These are phyloP conservation scores for Chlamydomonas eustigma DNA, from an alignment of 139 green algal genomes.

Conservation along the genomic window DNA sequence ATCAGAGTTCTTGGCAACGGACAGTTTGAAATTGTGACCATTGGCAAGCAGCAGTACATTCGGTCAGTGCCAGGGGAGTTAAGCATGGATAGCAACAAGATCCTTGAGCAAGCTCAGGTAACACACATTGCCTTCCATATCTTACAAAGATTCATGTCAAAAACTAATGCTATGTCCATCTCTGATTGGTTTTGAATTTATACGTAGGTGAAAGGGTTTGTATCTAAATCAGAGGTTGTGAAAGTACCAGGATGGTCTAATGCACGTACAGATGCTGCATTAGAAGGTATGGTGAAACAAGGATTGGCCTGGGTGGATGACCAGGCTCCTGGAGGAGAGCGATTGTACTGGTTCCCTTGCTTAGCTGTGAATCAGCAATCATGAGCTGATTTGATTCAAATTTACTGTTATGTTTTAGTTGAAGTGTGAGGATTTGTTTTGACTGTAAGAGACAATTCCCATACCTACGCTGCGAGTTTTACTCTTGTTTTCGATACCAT, in stretches of 20 bases:
- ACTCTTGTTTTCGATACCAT: not conserved
- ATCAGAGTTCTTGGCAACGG: conserved; percentile 68
- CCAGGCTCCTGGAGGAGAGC: conserved; percentile 34
- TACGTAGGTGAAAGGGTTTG: not conserved
- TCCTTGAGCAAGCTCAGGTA: conserved; percentile 67
- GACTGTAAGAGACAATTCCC: not conserved
- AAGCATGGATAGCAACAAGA: conserved; percentile 72
- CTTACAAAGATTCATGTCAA: not conserved
- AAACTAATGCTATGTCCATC: not conserved
- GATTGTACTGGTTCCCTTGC: conserved; percentile 78
- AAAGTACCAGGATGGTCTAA: not conserved
- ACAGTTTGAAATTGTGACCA: conserved; percentile 56
- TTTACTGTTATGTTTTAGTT: not conserved
- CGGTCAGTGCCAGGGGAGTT: conserved; percentile 78
- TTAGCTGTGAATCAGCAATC: conserved; percentile 14
- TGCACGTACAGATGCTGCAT: conserved; percentile 1
- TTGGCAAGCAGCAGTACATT: conserved; percentile 57
- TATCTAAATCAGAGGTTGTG: not conserved
- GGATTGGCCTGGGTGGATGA: conserved; percentile 78
- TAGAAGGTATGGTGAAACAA: conserved; percentile 52
- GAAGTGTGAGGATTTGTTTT: not conserved
- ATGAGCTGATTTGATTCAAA: not conserved
- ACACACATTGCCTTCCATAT: not conserved
- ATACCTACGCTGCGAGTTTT: not conserved
- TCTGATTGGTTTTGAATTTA: not conserved